Percentiles rank a stretch among this genome's conserved stretches.
phyloP scores from a whole-genome alignment of 768 basidiomycete species.

The Suillus variegatus region DNA sequence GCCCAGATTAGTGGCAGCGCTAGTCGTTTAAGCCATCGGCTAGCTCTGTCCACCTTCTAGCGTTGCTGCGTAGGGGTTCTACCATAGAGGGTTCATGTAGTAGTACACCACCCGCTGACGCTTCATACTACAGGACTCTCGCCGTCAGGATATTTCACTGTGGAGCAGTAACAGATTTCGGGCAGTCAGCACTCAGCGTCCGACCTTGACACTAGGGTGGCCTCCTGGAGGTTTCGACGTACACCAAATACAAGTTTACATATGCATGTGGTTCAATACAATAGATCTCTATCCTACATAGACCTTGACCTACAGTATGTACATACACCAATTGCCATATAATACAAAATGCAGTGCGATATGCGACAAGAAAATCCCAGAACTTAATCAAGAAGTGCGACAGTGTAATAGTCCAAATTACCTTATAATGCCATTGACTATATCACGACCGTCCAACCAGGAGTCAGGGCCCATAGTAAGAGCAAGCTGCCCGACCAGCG shows the following conservation, averaged over 20 bases:
- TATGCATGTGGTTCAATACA: background rate
- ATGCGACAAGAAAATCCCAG: background rate
- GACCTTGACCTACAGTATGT: background rate
- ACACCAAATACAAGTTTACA: background rate
- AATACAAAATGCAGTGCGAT: background rate
- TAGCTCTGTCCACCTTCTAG: background rate
- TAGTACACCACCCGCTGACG: background rate
- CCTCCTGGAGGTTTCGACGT: background rate
- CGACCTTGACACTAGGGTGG: background rate
- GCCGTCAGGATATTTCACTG: background rate
- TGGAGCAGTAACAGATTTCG: background rate
- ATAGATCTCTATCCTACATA: background rate
- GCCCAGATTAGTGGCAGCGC: background rate
- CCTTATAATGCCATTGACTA: background rate
- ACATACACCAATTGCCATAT: background rate
- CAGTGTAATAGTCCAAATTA: background rate
- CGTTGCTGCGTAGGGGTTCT: background rate
- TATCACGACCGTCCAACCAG: constrained; percentile 20
- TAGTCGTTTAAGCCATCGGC: background rate
- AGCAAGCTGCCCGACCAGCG: constrained; percentile 29
- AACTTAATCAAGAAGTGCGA: background rate
- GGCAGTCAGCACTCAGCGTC: background rate
- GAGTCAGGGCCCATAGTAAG: constrained; percentile 5
- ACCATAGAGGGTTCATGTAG: background rate
- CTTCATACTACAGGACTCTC: background rate